Evolutionary conservation across 2,329 filamentous ascomycete genomes (phyloP), one percentile per base, ranked within the genome.

Genomic region (Didymella arachidicola): DNA sequence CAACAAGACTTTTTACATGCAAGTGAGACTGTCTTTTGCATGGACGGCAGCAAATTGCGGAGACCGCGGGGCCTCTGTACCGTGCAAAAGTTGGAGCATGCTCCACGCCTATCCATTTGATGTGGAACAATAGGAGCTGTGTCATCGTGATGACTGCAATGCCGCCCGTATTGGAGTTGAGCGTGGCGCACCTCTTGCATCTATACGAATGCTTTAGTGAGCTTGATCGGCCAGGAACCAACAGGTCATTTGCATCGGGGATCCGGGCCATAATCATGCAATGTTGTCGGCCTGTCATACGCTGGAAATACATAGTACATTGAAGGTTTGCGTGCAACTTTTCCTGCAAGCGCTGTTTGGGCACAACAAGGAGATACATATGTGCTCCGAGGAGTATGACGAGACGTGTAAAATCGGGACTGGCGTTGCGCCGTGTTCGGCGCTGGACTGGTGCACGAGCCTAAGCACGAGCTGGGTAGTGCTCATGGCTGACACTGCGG

Each of bases 401-500:
- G 67, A 70, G 67, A 63, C 42, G 58, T 57, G 60, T 55, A 66
- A 57, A 48, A 61, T 64, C 57, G 59, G 61, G 65, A 53, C 54
- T 67, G 66, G 65, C 63, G 60, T 50, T 53, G 62, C 61, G 62
- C 68, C 63, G 64, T 51, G 55, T 63, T 66, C 66, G 67, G 69
- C 62, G 60, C 64, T 66, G 66, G 61, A 62, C 61, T 71, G 68
- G 69, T 57, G 68, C 63, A 60, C 38, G 61, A 66, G 65, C 59
- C 53, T 27, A 29, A 42, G 68, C 63, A 60, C 41, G 61, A 66
- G 65, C 59, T 56, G 32, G 32, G 44, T 54, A 30, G 48, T 60
- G 60, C 61, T 64, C 60, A 64, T 56, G 55, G 59, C 58, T 69
- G 64, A 67, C 66, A 67, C 63, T 70, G 71, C 72, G 73, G 72